Evolutionary conservation across 495 filamentous ascomycete species (phyloP).

Genomic region (Xylaria palmicola): DNA sequence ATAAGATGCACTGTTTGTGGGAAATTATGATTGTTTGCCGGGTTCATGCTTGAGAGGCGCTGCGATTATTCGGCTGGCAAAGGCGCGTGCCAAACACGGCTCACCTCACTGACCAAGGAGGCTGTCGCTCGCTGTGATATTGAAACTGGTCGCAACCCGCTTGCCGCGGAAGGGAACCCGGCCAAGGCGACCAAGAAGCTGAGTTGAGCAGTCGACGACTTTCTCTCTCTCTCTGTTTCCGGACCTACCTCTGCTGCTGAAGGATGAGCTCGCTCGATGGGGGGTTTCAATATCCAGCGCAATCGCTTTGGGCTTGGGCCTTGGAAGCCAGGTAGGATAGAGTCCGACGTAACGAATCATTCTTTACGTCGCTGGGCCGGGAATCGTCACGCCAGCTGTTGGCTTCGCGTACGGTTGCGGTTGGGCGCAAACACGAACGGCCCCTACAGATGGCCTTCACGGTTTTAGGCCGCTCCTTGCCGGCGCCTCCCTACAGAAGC

Average conservation of each 20-base stretch:
- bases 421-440: slow-evolving; percentile 37
- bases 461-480: slow-evolving; percentile 16
- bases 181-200: slow-evolving; percentile 2
- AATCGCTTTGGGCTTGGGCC: slow-evolving; percentile 58
- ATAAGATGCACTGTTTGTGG: not conserved
- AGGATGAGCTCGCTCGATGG: slow-evolving; percentile 58
- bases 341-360: slow-evolving; percentile 43
- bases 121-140: slow-evolving; percentile 34
- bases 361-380: slow-evolving; percentile 54
- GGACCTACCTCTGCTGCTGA: slow-evolving; percentile 59
- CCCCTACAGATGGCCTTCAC: not conserved
- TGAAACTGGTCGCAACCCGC: slow-evolving; percentile 26
- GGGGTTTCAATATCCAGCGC: slow-evolving; percentile 55
- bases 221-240: slow-evolving; percentile 51
- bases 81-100: slow-evolving; percentile 25
- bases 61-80: not conserved
- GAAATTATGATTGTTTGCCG: too few species aligned
- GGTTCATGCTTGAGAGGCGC: not conserved
- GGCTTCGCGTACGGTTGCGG: slow-evolving; percentile 37
- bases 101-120: too few species aligned
- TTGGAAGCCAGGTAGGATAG: slow-evolving; percentile 52
- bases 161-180: not conserved
- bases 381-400: slow-evolving; percentile 35
- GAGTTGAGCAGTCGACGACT: slow-evolving; percentile 15
- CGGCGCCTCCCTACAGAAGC: slow-evolving; percentile 50